Conservation (phyloP, 2,329 filamentous ascomycete genomes). For the Claviceps spartinae region DNA sequence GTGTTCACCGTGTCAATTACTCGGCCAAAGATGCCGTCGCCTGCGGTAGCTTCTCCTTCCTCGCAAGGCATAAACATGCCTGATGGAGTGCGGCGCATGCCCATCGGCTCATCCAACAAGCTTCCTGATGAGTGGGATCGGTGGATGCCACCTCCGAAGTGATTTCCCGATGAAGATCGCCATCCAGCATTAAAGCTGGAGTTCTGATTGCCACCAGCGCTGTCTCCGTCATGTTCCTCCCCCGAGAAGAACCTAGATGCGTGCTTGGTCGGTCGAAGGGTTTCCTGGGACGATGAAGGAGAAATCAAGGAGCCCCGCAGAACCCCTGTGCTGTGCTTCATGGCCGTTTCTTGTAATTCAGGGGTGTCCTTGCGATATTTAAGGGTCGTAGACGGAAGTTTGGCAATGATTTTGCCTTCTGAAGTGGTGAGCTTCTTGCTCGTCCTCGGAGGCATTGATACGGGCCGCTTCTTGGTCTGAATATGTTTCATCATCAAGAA, state of each 20-base stretch:
- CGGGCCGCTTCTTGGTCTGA: constrained; percentile 40
- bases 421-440: constrained; percentile 28
- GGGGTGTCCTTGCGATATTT: constrained; percentile 72
- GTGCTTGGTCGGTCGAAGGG: constrained; percentile 55
- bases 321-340: constrained; percentile 42
- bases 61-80: constrained; percentile 89
- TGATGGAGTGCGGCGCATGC: constrained; percentile 65
- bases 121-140: constrained; percentile 35
- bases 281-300: constrained; percentile 72
- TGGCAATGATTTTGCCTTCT: constrained; percentile 78
- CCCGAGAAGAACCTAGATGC: constrained; percentile 50
- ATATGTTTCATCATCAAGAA: constrained; percentile 68
- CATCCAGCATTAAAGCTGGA: constrained; percentile 18
- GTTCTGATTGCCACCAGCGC: constrained; percentile 30
- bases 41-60: constrained; percentile 50
- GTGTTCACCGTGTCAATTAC: constrained; percentile 72
- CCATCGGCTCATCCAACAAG: constrained; percentile 37
- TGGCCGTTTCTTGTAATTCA: constrained; percentile 47
- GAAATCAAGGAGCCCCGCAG: constrained; percentile 42
- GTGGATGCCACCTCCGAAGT: constrained; percentile 21
- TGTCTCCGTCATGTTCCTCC: constrained; percentile 43
- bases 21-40: constrained; percentile 57
- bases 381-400: constrained; percentile 72
- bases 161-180: constrained; percentile 16
- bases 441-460: constrained; percentile 29